Base-by-base conservation (phyloP, 495 filamentous ascomycete species). In the Lophiotrema nucula region DNA sequence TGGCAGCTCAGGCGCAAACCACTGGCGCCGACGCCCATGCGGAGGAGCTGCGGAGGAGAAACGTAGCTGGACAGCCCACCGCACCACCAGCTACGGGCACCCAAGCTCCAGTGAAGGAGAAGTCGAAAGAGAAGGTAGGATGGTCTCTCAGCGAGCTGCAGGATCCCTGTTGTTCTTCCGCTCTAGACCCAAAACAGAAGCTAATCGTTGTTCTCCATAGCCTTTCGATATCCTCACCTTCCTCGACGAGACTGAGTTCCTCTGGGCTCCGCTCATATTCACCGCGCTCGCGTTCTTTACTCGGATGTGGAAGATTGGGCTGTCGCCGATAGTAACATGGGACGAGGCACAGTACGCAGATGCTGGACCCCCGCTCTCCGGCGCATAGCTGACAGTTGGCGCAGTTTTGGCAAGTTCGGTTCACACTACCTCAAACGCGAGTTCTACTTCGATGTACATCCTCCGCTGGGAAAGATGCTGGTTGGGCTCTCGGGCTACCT, bases 391-490 rank as follows among this genome's bases (percentile, higher is more conserved):
- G 48, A 67, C 42, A 54, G 1, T 21, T 21, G 33, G 1, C 16
- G 31, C 70, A 96, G 91, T 72, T 98, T 98, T 74, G 93, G 93
- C 65, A 98, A 98, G 74, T 98, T 98, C 73, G 93, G 93, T 57
- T 97, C 92, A 64, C 92, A 98, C 73, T 98, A 98, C 69, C 81
- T 98, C 55, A 97, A 98, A 68, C 89, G 92, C 66, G 95, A 97
- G 74, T 95, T 97, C 78, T 98, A 97, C 82, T 98, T 98, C 76
- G 93, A 98, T 80, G 93, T 97, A 28, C 89, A 98, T 71, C 93
- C 93, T 49, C 93, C 93, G 42, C 82, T 97, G 42, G 93, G 93
- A 67, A 98, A 98, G 79, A 97, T 98, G 82, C 82, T 98, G 22
- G 95, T 98, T 59, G 93, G 93, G 42, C 81, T 98, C 51, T 97